Evolutionary conservation across 169 alveolate species (phyloP), one percentile per base, ranked within the genome.

Genomic region (Plasmodium vivax): DNA sequence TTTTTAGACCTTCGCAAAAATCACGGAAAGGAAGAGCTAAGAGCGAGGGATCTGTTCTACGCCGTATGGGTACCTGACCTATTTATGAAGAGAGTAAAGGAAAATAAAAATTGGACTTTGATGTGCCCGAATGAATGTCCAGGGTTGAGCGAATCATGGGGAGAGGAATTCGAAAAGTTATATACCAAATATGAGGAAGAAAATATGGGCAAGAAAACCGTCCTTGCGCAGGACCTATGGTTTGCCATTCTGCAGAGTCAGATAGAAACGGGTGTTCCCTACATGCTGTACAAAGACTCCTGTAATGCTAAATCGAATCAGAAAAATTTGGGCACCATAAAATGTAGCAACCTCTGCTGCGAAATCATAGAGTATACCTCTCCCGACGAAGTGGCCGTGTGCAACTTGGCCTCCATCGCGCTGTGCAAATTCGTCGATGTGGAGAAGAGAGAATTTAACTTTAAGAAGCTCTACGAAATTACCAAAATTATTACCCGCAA

Each of bases 211-310:
- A 97, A 99, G 93, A 98, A 98, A 94, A 98, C 99, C 2, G 97
- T 99, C 30, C 98, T 97, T 43, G 99, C 99, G 2, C 99, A 98
- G 96, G 93, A 96, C 80, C 97, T 99, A 32, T 99, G 99, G 99
- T 97, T 98, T 93, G 98, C 99, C 23, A 99, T 99, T 3, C 96
- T 99, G 51, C 99, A 99, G 91, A 92, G 99, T 16, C 99, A 99
- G 96, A 99, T 98, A 82, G 99, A 99, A 95, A 99, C 99, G 10
- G 99, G 99, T 23, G 98, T 99, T n/a, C 99, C 99, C 3, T 99
- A 98, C 95, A 98, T 99, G 99, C 96, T 99, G 16, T 99, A 99
- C 96, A 95, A 95, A 94, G 99, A 99, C 93, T 98, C 98, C 34
- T 98, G 99, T 93, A 99, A 99, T 95, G 93, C 98, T 32, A 99